Conservation (phyloP, 176 grass and related monocot genomes). For the Poa pratensis region DNA sequence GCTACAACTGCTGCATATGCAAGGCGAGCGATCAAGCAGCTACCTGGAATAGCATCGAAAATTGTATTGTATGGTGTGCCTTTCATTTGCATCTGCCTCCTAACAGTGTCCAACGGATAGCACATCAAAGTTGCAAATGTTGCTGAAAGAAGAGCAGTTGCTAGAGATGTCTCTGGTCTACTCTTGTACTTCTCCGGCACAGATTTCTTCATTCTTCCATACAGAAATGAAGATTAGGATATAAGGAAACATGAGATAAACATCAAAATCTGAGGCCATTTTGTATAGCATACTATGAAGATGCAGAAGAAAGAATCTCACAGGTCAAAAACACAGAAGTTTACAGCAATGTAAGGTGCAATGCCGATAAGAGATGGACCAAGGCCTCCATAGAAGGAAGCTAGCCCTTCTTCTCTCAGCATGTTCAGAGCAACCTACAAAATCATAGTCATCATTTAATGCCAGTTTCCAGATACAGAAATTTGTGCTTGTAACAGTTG, state of each 20-base stretch:
- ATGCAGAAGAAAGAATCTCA: constrained; percentile 57
- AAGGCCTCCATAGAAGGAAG: constrained; percentile 86
- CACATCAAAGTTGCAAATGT: constrained; percentile 94
- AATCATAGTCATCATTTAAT: constrained; percentile 48
- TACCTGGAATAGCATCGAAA: constrained; percentile 91
- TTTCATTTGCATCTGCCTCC: constrained; percentile 99
- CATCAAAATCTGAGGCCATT: constrained; percentile 29
- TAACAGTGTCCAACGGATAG: constrained; percentile 91
- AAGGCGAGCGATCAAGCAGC: neutral
- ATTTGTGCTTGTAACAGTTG: constrained; percentile 17
- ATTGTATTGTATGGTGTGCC: constrained; percentile 81
- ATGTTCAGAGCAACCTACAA: constrained; percentile 93
- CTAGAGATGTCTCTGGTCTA: constrained; percentile 84
- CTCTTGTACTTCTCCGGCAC: constrained; percentile 89
- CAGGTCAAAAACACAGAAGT: constrained; percentile 99
- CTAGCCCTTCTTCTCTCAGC: constrained; percentile 92
- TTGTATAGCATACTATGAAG: constrained; percentile 9
- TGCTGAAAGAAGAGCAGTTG: constrained; percentile 88
- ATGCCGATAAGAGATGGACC: constrained; percentile 96
- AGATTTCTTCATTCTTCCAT: constrained; percentile 91
- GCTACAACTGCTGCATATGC: neutral
- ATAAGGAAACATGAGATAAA: constrained; percentile 17
- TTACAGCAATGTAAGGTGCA: constrained; percentile 97
- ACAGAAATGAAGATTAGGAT: constrained; percentile 18
- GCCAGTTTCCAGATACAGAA: constrained; percentile 10